Percentiles rank a stretch among this genome's conserved stretches.
Evolutionary conservation across 1,284 basidiomycete species (phyloP).

Genomic region (Apiotrichum domesticum): DNA sequence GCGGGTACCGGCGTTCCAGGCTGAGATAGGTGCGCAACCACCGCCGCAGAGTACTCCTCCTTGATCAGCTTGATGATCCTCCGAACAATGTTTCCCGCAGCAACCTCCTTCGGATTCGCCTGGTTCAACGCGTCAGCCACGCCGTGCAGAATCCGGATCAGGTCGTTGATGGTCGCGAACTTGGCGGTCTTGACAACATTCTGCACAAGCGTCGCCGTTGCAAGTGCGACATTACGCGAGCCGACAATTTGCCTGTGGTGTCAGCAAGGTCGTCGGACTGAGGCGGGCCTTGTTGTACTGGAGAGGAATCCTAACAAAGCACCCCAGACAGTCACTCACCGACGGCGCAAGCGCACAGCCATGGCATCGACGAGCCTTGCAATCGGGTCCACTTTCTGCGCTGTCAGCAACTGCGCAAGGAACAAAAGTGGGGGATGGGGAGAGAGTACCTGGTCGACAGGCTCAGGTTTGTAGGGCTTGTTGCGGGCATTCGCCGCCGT

Average conservation of each 20-base stretch:
- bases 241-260: constrained; percentile 68
- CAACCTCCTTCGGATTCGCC: constrained; percentile 91
- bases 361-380: constrained; percentile 58
- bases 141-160: constrained; percentile 77
- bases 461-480: neutral
- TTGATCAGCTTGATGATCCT: constrained; percentile 85
- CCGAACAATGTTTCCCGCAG: constrained; percentile 87
- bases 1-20: constrained; percentile 41
- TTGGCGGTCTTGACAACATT: constrained; percentile 81
- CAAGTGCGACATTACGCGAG: constrained; percentile 77
- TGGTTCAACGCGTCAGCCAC: constrained; percentile 56
- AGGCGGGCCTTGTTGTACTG: no score
- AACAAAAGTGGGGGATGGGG: neutral
- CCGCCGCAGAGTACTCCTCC: constrained; percentile 70
- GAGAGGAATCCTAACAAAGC: no score
- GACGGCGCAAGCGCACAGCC: constrained; percentile 59
- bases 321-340: constrained; percentile 49
- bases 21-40: constrained; percentile 33
- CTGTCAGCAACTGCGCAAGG: neutral
- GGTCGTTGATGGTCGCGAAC: constrained; percentile 79
- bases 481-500: no score
- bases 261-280: no score
- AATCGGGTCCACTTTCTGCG: constrained; percentile 23
- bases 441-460: neutral
- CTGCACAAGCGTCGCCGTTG: constrained; percentile 79